Percentiles rank a stretch among this genome's conserved stretches.
phyloP scores from a whole-genome alignment of 169 alveolate species.

The Plasmodium knowlesi region DNA sequence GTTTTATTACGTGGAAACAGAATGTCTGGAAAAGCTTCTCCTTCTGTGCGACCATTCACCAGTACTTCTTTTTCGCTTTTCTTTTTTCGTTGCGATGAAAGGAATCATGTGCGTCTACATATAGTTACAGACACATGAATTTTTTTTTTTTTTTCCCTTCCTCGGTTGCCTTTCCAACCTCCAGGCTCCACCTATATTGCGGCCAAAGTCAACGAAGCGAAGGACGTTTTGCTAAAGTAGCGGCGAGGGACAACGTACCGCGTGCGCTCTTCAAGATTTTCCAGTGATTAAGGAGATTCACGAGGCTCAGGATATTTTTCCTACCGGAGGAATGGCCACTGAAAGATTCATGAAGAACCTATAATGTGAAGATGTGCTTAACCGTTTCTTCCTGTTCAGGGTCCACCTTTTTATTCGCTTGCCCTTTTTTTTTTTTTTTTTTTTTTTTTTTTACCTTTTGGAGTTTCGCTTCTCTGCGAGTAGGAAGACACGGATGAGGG shows the following conservation, averaged over 20 bases:
- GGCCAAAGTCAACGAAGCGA: constrained; percentile 93
- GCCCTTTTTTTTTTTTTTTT: background rate
- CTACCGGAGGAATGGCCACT: background rate
- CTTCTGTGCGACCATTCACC: background rate
- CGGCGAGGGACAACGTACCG: background rate
- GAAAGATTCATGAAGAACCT: background rate
- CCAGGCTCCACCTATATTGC: constrained; percentile 91
- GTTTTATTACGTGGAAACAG: background rate
- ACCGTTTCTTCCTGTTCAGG: background rate
- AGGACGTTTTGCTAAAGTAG: constrained; percentile 84
- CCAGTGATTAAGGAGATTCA: background rate
- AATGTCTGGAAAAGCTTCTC: background rate
- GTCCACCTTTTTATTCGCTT: background rate
- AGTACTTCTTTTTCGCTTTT: background rate
- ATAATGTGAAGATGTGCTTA: background rate
- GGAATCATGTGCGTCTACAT: background rate
- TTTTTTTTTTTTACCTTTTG: background rate
- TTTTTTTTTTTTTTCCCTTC: background rate
- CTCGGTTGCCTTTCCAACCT: background rate
- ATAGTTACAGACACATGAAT: background rate
- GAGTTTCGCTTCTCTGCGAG: background rate
- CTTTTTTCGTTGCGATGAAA: too few species aligned
- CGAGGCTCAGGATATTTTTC: background rate
- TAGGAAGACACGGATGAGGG: background rate
- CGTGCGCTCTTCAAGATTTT: background rate